Evolutionary conservation across 257 asterid genomes (phyloP).

Genomic region (Nemophila menziesii): DNA sequence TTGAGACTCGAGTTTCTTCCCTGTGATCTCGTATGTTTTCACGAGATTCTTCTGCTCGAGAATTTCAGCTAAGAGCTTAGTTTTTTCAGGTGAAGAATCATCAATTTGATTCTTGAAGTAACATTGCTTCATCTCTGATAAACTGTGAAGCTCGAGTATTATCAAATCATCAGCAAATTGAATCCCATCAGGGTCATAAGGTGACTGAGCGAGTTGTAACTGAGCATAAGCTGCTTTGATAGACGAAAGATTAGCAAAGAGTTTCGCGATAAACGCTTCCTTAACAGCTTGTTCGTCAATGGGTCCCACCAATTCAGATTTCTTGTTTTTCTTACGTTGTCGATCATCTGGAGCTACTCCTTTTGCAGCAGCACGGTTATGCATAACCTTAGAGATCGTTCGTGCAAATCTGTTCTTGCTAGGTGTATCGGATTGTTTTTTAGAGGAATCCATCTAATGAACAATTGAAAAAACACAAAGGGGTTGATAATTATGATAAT

Average conservation of each 20-base stretch:
- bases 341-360: conserved; percentile 30
- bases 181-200: conserved; percentile 75
- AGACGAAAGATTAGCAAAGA: conserved; percentile 57
- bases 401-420: conserved; percentile 47
- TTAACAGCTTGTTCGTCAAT: conserved; percentile 14
- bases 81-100: conserved; percentile 40
- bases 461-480: conserved; percentile 17
- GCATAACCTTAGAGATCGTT: conserved; percentile 58
- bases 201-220: conserved; percentile 61
- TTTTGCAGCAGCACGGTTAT: conserved; percentile 23
- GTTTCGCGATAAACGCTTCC: conserved; percentile 63
- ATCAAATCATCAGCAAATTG: conserved; percentile 56
- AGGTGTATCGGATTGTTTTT: conserved; percentile 32
- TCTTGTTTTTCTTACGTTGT: conserved; percentile 16
- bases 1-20: conserved; percentile 61
- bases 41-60: conserved; percentile 55
- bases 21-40: conserved; percentile 45
- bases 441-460: conserved; percentile 63
- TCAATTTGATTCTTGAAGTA: conserved; percentile 42
- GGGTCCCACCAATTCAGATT: conserved; percentile 2
- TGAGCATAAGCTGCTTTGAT: conserved; percentile 73
- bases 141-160: conserved; percentile 46
- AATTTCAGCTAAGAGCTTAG: conserved; percentile 39
- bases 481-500: neutral
- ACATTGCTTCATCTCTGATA: conserved; percentile 61